These are phyloP conservation scores for Heliamphora pulchella DNA, from an alignment of 179 eudicot species.

Conservation along the genomic window DNA sequence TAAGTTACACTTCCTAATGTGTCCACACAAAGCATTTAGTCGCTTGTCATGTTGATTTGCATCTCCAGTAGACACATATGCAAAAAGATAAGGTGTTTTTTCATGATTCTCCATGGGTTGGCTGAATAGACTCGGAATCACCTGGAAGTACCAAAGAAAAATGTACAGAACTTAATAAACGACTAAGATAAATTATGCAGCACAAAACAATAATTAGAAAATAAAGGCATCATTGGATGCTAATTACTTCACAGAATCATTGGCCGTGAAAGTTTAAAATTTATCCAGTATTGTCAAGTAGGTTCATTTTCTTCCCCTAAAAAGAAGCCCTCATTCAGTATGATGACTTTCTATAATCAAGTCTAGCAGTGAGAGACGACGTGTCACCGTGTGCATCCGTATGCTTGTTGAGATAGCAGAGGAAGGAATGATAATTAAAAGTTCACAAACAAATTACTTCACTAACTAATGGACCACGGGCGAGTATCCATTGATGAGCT, in stretches of 20 bases:
- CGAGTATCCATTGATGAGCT: not conserved
- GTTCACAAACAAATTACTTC: not conserved
- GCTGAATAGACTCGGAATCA: slow-evolving; percentile 55
- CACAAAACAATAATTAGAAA: not conserved
- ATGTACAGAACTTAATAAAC: not conserved
- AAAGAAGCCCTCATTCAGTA: not conserved
- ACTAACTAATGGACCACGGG: not conserved
- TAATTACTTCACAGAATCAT: no score
- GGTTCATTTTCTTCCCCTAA: no score
- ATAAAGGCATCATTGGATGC: not conserved
- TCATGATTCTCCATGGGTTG: slow-evolving; percentile 26
- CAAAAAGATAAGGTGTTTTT: slow-evolving; percentile 48
- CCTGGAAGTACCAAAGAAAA: slow-evolving; percentile 36
- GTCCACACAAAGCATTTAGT: slow-evolving; percentile 27
- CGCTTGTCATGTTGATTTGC: slow-evolving; percentile 23
- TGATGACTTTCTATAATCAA: not conserved
- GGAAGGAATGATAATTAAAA: not conserved
- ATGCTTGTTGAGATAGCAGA: not conserved
- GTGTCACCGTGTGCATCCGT: no score
- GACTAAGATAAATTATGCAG: not conserved
- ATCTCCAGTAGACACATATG: slow-evolving; percentile 53
- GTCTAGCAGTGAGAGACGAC: no score
- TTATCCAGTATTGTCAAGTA: no score
- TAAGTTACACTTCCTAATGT: slow-evolving; percentile 64
- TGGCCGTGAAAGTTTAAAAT: not conserved